Evolutionary conservation across 345 rosid species (phyloP), one percentile per base, ranked within the genome.

Genomic region (Populus davidiana): DNA sequence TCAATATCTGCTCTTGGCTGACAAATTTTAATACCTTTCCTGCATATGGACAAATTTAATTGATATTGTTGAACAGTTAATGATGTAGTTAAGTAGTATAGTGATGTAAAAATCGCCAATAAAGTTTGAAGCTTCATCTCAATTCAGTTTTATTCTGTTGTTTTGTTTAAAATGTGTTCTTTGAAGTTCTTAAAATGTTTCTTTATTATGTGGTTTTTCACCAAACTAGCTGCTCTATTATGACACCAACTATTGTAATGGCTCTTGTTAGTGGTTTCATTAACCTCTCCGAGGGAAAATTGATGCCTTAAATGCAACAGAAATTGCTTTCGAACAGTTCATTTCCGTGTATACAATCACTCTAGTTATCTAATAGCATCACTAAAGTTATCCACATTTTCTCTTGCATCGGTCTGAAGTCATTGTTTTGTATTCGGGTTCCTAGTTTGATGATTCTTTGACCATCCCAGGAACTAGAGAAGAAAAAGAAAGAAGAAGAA

Each of bases 391-490:
- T 21, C 61, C 23, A 21, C 1, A 21, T 54, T 54, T 21, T 54
- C 61, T 10, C 16, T 23, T 5, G 1, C 69, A 17, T 14, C 4
- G 35, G 44, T 18, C 16, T 59, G n/a, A 39, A 29, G 20, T 39
- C 43, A 44, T 12, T 20, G 13, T 4, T 13, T 61, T n/a, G 10
- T 7, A 5, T 20, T 5, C 2, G 50, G 35, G 39, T 13, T 62
- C 5, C 18, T 20, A 54, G 64, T 69, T 63, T 50, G 43, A 77
- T 63, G 31, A 56, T 49, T 67, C 20, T 18, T 1, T 69, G 61
- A 6, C 14, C 67, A 59, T 71, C 59, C 64, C 82, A 91, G 96
- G 97, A 93, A 71, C 89, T 89, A 54, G 94, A 84, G 84, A 80
- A 81, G 85, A 84, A 80, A 69, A 87, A 78, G 82, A 83, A 83